Conservation (phyloP, 2,329 filamentous ascomycete species). For the Penicillium concentricum region DNA sequence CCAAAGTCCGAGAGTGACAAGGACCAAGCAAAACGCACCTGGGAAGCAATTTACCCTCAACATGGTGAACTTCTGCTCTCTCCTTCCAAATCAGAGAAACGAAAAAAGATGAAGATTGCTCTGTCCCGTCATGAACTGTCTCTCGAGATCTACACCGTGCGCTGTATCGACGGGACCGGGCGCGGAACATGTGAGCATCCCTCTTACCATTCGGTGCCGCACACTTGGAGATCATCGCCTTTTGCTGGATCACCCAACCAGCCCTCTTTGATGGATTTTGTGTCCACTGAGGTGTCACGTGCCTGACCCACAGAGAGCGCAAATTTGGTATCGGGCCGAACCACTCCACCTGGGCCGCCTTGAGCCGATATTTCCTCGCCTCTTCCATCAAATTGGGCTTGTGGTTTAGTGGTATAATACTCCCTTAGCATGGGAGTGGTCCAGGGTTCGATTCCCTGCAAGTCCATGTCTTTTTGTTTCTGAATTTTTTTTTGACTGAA, state of each 20-base stretch:
- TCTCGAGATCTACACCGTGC: slow-evolving; percentile 21
- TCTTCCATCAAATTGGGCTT: slow-evolving; percentile 24
- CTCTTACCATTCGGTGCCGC: slow-evolving; percentile 11
- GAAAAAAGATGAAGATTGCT: slow-evolving; percentile 35
- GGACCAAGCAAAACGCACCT: slow-evolving; percentile 12
- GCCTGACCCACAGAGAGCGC: neutral
- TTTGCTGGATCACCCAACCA: neutral
- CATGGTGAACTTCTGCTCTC: slow-evolving; percentile 35
- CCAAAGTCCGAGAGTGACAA: neutral
- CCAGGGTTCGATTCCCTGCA: slow-evolving; percentile 51
- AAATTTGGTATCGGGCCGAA: slow-evolving; percentile 3
- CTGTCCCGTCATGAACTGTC: slow-evolving; percentile 29
- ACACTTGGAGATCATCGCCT: slow-evolving; percentile 26
- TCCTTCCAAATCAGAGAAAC: slow-evolving; percentile 16
- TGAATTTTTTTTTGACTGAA: neutral
- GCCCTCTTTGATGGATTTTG: slow-evolving; percentile 27
- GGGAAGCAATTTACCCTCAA: slow-evolving; percentile 36
- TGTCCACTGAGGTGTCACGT: slow-evolving; percentile 7
- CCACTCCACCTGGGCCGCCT: slow-evolving; percentile 2
- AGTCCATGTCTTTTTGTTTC: slow-evolving; percentile 37
- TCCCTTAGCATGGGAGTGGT: slow-evolving; percentile 51
- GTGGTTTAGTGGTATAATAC: slow-evolving; percentile 52
- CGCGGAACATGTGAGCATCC: slow-evolving; percentile 10
- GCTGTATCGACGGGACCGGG: slow-evolving; percentile 17
- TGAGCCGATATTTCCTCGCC: neutral